Conservation (phyloP, 257 asterid species). For the Gardenia jasminoides region DNA sequence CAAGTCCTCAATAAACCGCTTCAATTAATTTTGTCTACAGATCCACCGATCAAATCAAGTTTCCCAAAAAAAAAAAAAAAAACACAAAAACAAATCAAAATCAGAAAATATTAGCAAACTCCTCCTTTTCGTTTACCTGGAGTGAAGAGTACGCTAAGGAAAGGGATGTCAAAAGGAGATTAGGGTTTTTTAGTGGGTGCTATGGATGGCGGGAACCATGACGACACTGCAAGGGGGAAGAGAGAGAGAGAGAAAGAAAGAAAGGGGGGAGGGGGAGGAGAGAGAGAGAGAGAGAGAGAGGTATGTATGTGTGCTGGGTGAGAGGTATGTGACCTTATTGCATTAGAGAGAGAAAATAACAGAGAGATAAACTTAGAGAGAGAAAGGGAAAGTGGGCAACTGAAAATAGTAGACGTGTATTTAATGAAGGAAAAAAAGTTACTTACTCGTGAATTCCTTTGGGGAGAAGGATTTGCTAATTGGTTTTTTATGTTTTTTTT, state of each 20-base stretch:
- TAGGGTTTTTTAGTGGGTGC: conserved; percentile 46
- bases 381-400: too few species aligned
- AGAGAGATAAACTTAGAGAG: too few species aligned
- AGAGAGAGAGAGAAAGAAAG: not conserved
- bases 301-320: not conserved
- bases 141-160: conserved; percentile 17
- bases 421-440: too few species aligned
- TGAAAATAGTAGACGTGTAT: too few species aligned
- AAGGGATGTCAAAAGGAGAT: not conserved
- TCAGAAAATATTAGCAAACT: not conserved
- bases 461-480: too few species aligned
- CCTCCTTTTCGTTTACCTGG: conserved; percentile 33
- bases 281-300: conserved; percentile 7
- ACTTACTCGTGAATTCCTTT: too few species aligned
- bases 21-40: conserved; percentile 19
- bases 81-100: conserved; percentile 2
- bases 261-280: not conserved
- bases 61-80: not conserved
- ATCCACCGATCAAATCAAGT: conserved; percentile 56
- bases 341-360: not conserved
- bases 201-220: conserved; percentile 51
- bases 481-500: too few species aligned
- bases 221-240: conserved; percentile 11
- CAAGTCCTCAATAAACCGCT: conserved; percentile 32
- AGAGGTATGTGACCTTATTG: too few species aligned